These are phyloP conservation scores for Penicillium sp. DNA, from an alignment of 2,329 filamentous ascomycete genomes.

Conservation along the genomic window DNA sequence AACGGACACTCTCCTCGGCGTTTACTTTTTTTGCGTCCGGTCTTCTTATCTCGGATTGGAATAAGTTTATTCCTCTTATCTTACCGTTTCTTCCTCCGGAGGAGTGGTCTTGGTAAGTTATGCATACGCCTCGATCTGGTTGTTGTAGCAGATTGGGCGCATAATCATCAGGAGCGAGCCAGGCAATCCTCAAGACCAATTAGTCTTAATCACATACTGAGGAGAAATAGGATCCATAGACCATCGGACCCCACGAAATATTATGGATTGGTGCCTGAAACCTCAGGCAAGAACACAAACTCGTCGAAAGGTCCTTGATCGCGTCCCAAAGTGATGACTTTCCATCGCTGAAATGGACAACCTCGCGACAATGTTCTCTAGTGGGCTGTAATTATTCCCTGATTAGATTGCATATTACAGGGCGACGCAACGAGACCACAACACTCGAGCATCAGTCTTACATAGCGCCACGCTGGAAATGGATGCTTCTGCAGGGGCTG, in stretches of 20 bases:
- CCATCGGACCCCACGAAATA: not conserved
- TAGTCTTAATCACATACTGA: no score
- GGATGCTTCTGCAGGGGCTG: constrained; percentile 29
- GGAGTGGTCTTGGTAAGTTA: no score
- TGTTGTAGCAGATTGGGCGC: no score
- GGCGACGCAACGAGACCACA: not conserved
- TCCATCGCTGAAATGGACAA: not conserved
- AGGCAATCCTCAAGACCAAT: no score
- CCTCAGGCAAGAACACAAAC: not conserved
- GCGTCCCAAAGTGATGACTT: not conserved
- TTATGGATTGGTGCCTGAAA: not conserved
- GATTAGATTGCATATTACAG: not conserved
- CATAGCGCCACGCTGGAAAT: constrained; percentile 25
- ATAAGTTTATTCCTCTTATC: constrained; percentile 31
- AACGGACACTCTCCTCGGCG: not conserved
- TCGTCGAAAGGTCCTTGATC: not conserved
- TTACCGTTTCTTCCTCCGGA: constrained; percentile 23
- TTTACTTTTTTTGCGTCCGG: constrained; percentile 23
- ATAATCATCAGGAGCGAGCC: no score
- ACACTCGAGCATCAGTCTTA: not conserved
- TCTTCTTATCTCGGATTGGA: constrained; percentile 28
- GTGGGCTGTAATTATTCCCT: not conserved
- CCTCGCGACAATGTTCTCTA: not conserved
- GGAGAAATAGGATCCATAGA: no score
- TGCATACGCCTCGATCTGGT: no score